phyloP scores from a whole-genome alignment of 139 green algal species.

The Mesostigma viride region DNA sequence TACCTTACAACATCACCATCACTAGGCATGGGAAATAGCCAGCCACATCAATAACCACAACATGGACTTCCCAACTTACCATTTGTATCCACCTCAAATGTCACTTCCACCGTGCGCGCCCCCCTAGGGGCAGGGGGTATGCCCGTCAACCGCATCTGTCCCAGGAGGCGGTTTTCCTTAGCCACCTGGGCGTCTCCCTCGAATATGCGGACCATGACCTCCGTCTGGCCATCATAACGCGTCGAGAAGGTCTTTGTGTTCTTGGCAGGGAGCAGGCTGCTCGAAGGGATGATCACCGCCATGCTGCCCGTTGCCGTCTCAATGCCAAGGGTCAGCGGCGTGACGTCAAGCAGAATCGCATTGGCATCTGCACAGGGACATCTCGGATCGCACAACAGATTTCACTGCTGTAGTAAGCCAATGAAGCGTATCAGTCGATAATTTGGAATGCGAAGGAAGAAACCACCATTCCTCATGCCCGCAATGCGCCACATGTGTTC shows the following conservation, averaged over 20 bases:
- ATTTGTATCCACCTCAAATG: constrained; percentile 50
- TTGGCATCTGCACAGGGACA: constrained; percentile 48
- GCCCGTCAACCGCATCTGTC: constrained; percentile 45
- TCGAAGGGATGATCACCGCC: constrained; percentile 49
- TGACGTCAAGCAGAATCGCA: constrained; percentile 60
- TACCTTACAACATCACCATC: no score
- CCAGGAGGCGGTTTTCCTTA: constrained; percentile 44
- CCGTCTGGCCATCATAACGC: constrained; percentile 88
- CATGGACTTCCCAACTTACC: no score
- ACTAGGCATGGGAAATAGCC: no score
- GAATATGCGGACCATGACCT: constrained; percentile 44
- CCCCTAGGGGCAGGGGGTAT: constrained; percentile 42
- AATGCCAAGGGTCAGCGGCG: constrained; percentile 47
- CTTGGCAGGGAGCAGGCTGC: constrained; percentile 81
- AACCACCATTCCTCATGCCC: no score
- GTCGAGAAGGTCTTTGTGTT: constrained; percentile 98
- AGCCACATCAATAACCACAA: no score
- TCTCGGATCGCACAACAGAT: no score
- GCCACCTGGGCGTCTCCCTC: constrained; percentile 48
- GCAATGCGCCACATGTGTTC: no score
- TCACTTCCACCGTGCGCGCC: constrained; percentile 47
- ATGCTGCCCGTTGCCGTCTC: constrained; percentile 48
- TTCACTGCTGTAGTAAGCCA: no score
- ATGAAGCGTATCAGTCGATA: no score
- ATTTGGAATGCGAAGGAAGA: no score